A percentile compares a stretch with the other conserved stretches of the same genome.
Evolutionary conservation across 75 land plant genomes (phyloP).

Genomic region (Cunninghamia lanceolata): DNA sequence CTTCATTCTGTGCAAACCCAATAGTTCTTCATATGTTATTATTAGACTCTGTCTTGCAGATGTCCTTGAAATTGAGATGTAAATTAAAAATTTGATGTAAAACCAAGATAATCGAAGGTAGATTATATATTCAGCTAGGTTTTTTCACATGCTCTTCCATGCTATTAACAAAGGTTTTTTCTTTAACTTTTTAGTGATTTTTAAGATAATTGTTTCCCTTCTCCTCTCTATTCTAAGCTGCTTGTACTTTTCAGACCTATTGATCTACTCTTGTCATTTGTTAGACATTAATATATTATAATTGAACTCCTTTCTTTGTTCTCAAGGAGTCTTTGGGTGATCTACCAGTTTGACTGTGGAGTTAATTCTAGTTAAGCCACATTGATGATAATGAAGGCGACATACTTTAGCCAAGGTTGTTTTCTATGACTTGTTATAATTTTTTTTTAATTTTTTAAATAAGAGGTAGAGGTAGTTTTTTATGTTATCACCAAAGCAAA

Average conservation of each 20-base stretch:
- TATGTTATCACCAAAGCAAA: too few species aligned
- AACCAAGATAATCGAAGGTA: not conserved
- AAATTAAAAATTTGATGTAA: not conserved
- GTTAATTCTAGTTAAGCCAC: not conserved
- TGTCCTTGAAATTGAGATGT: not conserved
- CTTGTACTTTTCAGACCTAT: too few species aligned
- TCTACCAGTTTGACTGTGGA: not conserved
- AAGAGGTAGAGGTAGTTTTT: not conserved
- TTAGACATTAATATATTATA: not conserved
- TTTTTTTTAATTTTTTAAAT: too few species aligned
- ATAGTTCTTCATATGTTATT: not conserved
- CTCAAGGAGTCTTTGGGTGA: not conserved
- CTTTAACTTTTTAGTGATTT: too few species aligned
- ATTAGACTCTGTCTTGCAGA: not conserved
- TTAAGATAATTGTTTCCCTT: not conserved
- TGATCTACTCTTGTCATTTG: not conserved
- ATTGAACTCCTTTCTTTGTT: not conserved
- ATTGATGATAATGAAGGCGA: not conserved
- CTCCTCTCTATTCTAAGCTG: not conserved
- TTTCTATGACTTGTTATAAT: too few species aligned
- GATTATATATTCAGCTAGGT: not conserved
- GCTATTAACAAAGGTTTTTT: not conserved
- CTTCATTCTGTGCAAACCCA: not conserved
- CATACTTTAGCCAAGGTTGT: not conserved
- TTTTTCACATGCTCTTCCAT: not conserved